phyloP scores from a whole-genome alignment of 208 protist genomes.

The Novymonas esmeraldas region DNA sequence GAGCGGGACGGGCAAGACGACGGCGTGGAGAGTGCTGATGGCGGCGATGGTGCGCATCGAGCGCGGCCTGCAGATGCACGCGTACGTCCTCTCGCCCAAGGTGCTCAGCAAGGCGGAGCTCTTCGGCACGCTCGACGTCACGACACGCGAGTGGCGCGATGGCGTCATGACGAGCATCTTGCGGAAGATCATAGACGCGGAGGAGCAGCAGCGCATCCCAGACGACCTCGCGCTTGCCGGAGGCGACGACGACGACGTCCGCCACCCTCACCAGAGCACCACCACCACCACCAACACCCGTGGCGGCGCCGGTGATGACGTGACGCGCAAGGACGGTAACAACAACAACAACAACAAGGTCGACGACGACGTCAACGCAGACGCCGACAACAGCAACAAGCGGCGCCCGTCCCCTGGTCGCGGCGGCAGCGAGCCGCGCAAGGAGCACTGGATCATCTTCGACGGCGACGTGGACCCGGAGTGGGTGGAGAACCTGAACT shows the following conservation, averaged over 20 bases:
- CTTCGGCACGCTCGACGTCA: conserved; percentile 98
- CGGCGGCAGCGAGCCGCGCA: conserved; percentile 2
- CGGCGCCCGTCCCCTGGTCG: neutral
- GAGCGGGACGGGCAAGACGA: conserved; percentile 97
- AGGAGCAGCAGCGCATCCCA: conserved; percentile 47
- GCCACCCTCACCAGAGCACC: too few species aligned
- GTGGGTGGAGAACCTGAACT: conserved; percentile 99
- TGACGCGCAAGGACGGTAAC: too few species aligned
- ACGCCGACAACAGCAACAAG: too few species aligned
- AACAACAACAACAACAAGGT: neutral
- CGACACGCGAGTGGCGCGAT: conserved; percentile 99
- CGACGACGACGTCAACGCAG: neutral
- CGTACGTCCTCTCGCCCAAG: conserved; percentile 99
- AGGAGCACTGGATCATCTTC: conserved; percentile 98
- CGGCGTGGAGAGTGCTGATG: conserved; percentile 94
- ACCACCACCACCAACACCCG: neutral
- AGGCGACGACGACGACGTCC: conserved; percentile 9
- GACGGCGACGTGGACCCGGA: conserved; percentile 99
- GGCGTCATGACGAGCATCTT: conserved; percentile 99
- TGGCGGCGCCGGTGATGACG: neutral
- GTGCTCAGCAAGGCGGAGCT: conserved; percentile 98
- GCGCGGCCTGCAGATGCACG: conserved; percentile 74
- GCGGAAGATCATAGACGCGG: conserved; percentile 96
- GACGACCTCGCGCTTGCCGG: conserved; percentile 38
- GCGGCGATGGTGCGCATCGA: conserved; percentile 90